These are phyloP conservation scores for Vanrija humicola DNA, from an alignment of 1,284 basidiomycete genomes.

Conservation along the genomic window DNA sequence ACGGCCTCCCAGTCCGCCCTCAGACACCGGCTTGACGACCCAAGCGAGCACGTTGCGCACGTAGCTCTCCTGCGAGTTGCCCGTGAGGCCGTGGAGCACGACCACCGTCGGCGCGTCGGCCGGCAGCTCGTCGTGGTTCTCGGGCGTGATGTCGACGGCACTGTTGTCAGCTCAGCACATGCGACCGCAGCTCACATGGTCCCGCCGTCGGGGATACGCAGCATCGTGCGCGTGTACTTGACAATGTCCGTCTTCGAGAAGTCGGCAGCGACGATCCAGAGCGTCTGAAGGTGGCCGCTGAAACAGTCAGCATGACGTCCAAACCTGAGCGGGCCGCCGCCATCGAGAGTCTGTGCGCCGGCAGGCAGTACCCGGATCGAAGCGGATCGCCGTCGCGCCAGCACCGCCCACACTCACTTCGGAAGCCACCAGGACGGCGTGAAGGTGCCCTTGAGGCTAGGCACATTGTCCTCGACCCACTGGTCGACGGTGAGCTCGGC, in stretches of 20 bases:
- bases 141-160: conserved; percentile 51
- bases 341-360: background rate
- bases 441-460: conserved; percentile 43
- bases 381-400: no score
- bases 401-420: conserved; percentile 33
- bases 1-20: conserved; percentile 80
- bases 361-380: background rate
- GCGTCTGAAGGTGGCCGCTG: conserved; percentile 51
- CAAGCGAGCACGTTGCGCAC: conserved; percentile 73
- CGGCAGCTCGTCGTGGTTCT: conserved; percentile 53
- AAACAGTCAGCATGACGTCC: background rate
- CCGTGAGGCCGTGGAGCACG: conserved; percentile 74
- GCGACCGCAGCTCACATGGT: conserved; percentile 56
- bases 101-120: conserved; percentile 75
- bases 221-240: conserved; percentile 61
- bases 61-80: conserved; percentile 85
- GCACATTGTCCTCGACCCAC: conserved; percentile 43
- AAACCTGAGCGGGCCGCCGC: background rate
- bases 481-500: conserved; percentile 11
- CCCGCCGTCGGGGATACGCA: conserved; percentile 65
- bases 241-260: conserved; percentile 70
- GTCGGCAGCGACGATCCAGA: conserved; percentile 50
- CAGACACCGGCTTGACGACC: conserved; percentile 59
- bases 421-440: conserved; percentile 49
- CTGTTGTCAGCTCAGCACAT: conserved; percentile 66